Percentiles rank a stretch among this genome's conserved stretches.
These are phyloP conservation scores for Tubosaeta sp. DNA, from an alignment of 768 basidiomycete genomes.

Conservation along the genomic window DNA sequence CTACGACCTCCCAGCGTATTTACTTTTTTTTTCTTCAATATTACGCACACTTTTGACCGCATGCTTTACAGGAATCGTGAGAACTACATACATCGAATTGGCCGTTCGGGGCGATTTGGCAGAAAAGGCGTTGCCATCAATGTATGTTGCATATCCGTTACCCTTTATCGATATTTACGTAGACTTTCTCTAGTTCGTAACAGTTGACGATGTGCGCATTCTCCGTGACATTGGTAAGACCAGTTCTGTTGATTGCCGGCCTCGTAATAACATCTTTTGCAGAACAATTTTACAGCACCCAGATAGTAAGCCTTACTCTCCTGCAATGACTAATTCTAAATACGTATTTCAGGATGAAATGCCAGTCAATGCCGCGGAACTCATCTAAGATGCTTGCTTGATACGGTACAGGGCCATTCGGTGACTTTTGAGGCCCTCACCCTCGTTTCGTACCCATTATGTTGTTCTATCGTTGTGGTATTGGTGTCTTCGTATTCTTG, in stretches of 20 bases:
- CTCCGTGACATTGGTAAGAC: conserved; percentile 90
- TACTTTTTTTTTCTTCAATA: conserved; percentile 2
- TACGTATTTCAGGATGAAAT: conserved; percentile 77
- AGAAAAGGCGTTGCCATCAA: conserved; percentile 99
- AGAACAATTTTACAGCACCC: conserved; percentile 97
- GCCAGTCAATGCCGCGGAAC: conserved; percentile 97
- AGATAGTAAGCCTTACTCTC: conserved; percentile 57
- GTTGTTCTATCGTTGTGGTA: conserved; percentile 5
- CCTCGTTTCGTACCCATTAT: conserved; percentile 16
- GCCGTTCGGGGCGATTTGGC: conserved; percentile 98
- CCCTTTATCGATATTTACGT: conserved; percentile 12
- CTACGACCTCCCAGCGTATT: conserved; percentile 91
- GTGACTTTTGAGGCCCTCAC: conserved; percentile 5
- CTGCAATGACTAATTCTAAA: conserved; percentile 17
- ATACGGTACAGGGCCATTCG: conserved; percentile 1
- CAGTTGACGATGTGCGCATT: conserved; percentile 93
- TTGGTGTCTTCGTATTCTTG: conserved; percentile 9
- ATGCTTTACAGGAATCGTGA: conserved; percentile 71
- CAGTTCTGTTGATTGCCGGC: background rate
- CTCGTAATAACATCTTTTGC: conserved; percentile 11
- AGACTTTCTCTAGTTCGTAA: conserved; percentile 65
- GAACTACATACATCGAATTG: conserved; percentile 99
- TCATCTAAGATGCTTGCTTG: conserved; percentile 55
- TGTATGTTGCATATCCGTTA: conserved; percentile 44
- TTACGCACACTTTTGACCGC: conserved; percentile 11